Percentiles rank a stretch among this genome's conserved stretches.
Evolutionary conservation across 768 basidiomycete species (phyloP).

Genomic region (Boletus pseudo-olivaceus): DNA sequence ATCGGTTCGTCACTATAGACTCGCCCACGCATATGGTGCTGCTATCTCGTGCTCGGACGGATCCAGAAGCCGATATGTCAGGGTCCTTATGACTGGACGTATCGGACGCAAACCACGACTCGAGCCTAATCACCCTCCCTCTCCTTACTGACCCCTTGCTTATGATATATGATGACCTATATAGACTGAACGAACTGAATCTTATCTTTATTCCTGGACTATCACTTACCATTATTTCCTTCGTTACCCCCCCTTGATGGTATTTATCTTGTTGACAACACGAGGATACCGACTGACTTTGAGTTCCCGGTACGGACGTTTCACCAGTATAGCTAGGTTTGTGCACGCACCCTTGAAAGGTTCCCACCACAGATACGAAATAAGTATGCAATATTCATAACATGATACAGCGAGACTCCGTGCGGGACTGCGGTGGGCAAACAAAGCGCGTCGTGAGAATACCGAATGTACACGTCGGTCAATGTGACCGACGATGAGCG

Average conservation of each 20-base stretch:
- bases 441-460: neutral
- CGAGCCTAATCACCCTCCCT: neutral
- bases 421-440: neutral
- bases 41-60: neutral
- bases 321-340: neutral
- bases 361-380: too few relatives aligned
- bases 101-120: neutral
- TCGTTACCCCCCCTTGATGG: neutral
- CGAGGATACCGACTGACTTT: neutral
- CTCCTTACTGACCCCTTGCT: neutral
- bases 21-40: neutral
- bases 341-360: neutral
- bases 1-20: conserved; percentile 14
- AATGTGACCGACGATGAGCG: too few relatives aligned
- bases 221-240: neutral
- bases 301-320: neutral
- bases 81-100: neutral
- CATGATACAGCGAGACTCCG: neutral
- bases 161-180: neutral
- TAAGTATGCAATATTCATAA: neutral
- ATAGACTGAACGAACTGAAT: neutral
- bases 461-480: neutral
- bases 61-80: neutral
- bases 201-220: too few relatives aligned
- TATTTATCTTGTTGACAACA: neutral